Percentiles rank a stretch among this genome's conserved stretches.
phyloP scores from a whole-genome alignment of 371 early-diverging fungal species.

The Mucor piriformis region DNA sequence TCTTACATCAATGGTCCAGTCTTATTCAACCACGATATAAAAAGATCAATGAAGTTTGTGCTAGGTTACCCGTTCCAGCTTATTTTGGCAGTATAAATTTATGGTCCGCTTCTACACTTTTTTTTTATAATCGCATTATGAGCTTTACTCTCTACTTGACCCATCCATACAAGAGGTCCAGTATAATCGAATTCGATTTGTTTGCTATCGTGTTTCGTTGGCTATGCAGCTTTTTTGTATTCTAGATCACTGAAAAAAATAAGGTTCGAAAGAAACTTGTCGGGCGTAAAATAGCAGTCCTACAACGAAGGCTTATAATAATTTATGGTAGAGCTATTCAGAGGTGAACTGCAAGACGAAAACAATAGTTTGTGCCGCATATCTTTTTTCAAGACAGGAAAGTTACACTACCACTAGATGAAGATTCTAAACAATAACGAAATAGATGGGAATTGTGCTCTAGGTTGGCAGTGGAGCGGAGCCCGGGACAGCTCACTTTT shows the following conservation, averaged over 20 bases:
- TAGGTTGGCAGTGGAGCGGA: slow-evolving; percentile 7
- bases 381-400: neutral
- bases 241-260: no score
- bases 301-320: neutral
- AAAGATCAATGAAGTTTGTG: slow-evolving; percentile 11
- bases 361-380: no score
- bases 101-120: neutral
- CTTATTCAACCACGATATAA: slow-evolving; percentile 22
- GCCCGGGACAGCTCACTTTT: slow-evolving; percentile 17
- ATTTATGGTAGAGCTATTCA: no score
- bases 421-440: neutral
- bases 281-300: neutral
- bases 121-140: neutral
- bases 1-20: slow-evolving; percentile 9
- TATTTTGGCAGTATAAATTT: neutral
- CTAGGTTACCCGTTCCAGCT: slow-evolving; percentile 16
- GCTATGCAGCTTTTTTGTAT: no score
- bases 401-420: slow-evolving; percentile 5
- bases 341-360: no score
- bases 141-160: no score
- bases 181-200: no score
- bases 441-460: neutral
- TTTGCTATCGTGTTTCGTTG: no score
- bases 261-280: neutral
- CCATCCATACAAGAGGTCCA: no score